These are phyloP conservation scores for Dryas drummondii DNA, from an alignment of 306 rosid genomes.

Conservation along the genomic window DNA sequence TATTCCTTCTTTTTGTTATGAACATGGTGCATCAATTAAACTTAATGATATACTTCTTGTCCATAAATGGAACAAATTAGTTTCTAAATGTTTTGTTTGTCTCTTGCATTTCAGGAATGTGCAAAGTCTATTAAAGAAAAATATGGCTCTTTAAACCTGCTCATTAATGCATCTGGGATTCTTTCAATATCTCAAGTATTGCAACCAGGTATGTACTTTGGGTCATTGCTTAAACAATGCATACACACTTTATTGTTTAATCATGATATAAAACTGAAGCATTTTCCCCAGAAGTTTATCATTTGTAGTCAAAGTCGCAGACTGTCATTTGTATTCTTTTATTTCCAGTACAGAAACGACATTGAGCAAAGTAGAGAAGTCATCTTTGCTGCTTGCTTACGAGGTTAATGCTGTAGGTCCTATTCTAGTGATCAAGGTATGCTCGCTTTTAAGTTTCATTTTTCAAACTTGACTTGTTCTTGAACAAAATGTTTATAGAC, in stretches of 20 bases:
- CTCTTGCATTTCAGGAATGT: conserved; percentile 60
- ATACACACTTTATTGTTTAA: not conserved
- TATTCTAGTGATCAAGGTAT: conserved; percentile 85
- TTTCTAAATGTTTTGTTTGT: not conserved
- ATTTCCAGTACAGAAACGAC: conserved; percentile 74
- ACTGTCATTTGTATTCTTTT: conserved; percentile 25
- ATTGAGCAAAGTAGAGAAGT: conserved; percentile 74
- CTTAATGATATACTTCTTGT: not conserved
- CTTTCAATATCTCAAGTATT: conserved; percentile 72
- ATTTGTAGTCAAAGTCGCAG: conserved; percentile 3
- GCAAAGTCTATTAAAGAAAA: conserved; percentile 63
- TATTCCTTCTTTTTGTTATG: not conserved
- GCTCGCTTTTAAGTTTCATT: conserved; percentile 11
- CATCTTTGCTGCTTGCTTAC: conserved; percentile 73
- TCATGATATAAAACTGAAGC: not conserved
- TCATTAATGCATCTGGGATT: conserved; percentile 88
- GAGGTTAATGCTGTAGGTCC: conserved; percentile 96
- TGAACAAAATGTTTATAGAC: not conserved
- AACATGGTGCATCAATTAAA: not conserved
- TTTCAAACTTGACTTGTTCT: not conserved
- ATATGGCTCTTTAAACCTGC: conserved; percentile 82
- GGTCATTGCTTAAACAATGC: conserved; percentile 7
- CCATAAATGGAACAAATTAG: not conserved
- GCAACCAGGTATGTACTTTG: conserved; percentile 68
- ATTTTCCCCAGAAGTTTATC: conserved; percentile 5